Conservation (phyloP, 495 filamentous ascomycete species). For the Bacidia rubella region DNA sequence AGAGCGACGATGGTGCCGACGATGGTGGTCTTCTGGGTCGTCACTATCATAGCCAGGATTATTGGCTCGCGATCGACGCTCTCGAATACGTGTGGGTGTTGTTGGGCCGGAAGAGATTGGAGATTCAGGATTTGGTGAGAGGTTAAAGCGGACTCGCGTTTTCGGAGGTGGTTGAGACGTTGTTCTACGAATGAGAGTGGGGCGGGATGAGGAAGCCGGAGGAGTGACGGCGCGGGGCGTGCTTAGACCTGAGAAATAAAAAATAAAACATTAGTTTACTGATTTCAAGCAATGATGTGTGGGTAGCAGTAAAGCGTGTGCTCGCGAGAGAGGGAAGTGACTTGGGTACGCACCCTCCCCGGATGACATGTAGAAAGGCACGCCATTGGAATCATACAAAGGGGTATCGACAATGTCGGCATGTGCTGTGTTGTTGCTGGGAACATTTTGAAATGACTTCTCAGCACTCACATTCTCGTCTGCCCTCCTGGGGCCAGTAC, state of each 20-base stretch:
- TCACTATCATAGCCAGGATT: slow-evolving; percentile 15
- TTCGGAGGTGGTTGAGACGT: slow-evolving; percentile 17
- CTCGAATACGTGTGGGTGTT: slow-evolving; percentile 13
- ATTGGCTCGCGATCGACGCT: slow-evolving; percentile 17
- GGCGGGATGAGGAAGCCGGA: slow-evolving; percentile 7
- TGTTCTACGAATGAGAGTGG: slow-evolving; percentile 10
- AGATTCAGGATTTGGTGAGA: slow-evolving; percentile 7
- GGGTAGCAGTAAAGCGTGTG: slow-evolving; percentile 8
- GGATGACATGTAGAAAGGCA: slow-evolving; percentile 24
- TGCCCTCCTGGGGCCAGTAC: slow-evolving; percentile 27
- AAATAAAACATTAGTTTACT: slow-evolving; percentile 4
- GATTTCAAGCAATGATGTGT: slow-evolving; percentile 19
- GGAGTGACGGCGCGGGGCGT: slow-evolving; percentile 16
- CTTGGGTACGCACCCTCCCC: slow-evolving; percentile 25
- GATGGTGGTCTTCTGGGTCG: slow-evolving; percentile 12
- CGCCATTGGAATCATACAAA: slow-evolving; percentile 21
- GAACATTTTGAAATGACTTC: slow-evolving; percentile 13
- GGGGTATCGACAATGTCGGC: slow-evolving; percentile 8
- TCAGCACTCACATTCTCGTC: slow-evolving; percentile 46
- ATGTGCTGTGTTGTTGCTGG: slow-evolving; percentile 7
- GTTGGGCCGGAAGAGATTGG: slow-evolving; percentile 7
- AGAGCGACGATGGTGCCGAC: slow-evolving; percentile 20
- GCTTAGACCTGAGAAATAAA: slow-evolving; percentile 14
- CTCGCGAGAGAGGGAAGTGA: slow-evolving; percentile 7
- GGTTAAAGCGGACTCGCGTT: slow-evolving; percentile 18